Evolutionary conservation across 164 flowering plant genomes (phyloP), one percentile per base, ranked within the genome.

Genomic region (Umbilicus rupestris): DNA sequence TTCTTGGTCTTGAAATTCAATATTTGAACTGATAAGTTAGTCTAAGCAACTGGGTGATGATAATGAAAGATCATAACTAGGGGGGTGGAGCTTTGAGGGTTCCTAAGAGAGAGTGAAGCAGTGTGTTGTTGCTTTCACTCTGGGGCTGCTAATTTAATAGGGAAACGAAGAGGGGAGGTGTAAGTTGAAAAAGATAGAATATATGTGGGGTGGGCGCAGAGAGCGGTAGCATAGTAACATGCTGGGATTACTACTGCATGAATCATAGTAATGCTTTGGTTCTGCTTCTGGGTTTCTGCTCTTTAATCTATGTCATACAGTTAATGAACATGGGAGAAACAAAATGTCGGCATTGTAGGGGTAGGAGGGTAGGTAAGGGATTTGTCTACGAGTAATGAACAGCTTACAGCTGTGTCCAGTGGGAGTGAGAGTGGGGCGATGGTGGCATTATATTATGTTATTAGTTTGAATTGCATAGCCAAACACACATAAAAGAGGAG

Each of bases 151-250:
- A 52, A 52, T 52, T 52, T 20, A 52, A n/a, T 52, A 52, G 58
- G 58, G 16, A 49, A 24, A 49, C 24, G 28, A n/a, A 7, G 55
- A 47, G 24, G 52, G 52, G n/a, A 11, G 58, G 58, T 52, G 58
- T 26, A 22, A 20, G 12, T 14, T 28, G 5, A 24, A 52, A 52
- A 52, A 49, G 15, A 52, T 52, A 52, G 10, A 52, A 52, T 49
- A 60, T n/a, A 66, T 22, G 35, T 65, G 66, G 63, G 39, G 69
- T 7, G 52, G 79, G 70, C 52, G 22, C 52, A 47, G 52, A 47
- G 52, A 19, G 52, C n/a, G 52, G 24, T 5, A 66, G 75, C 77
- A 78, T 64, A 58, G 69, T 70, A 77, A 81, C 84, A 80, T 78
- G 83, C 75, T 71, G 69, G 47, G 78, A 71, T 78, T 73, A 24